These are phyloP conservation scores for Hyparrhenia diplandra DNA, from an alignment of 176 grass and related monocot species.

Conservation along the genomic window DNA sequence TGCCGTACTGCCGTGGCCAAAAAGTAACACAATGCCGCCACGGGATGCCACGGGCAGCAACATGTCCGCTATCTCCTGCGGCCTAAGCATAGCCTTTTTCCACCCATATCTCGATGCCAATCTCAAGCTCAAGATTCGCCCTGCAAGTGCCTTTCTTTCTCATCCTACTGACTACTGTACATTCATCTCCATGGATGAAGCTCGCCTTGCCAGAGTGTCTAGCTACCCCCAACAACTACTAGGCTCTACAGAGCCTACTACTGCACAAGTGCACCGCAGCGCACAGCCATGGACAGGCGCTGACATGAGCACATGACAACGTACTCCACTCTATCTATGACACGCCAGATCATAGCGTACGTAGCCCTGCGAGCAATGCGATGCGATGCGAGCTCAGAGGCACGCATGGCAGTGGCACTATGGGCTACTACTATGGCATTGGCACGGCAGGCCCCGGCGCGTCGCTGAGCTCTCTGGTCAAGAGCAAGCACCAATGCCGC, in stretches of 20 bases:
- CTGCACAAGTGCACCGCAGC: background rate
- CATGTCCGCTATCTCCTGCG: background rate
- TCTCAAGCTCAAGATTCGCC: slow-evolving; percentile 31
- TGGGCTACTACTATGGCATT: too few relatives aligned
- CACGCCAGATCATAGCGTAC: background rate
- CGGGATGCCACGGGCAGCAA: background rate
- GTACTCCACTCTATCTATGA: slow-evolving; percentile 14
- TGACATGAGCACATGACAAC: background rate
- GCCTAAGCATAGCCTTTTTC: slow-evolving; percentile 25
- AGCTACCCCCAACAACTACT: background rate
- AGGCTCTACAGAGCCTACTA: background rate
- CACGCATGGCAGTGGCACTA: too few relatives aligned
- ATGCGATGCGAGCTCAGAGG: too few relatives aligned
- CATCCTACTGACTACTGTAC: background rate
- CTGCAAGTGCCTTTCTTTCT: background rate
- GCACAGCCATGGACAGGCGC: background rate
- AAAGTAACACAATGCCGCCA: too few relatives aligned
- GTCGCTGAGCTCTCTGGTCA: slow-evolving; percentile 25
- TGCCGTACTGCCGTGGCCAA: too few relatives aligned
- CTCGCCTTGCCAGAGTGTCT: slow-evolving; percentile 5
- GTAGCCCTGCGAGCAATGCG: background rate
- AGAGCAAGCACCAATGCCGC: slow-evolving; percentile 12
- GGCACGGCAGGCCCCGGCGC: background rate
- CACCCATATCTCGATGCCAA: slow-evolving; percentile 33
- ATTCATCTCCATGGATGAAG: slow-evolving; percentile 13